These are phyloP conservation scores for Ceratobasidium sp. DNA, from an alignment of 1,284 basidiomycete genomes.

Conservation along the genomic window DNA sequence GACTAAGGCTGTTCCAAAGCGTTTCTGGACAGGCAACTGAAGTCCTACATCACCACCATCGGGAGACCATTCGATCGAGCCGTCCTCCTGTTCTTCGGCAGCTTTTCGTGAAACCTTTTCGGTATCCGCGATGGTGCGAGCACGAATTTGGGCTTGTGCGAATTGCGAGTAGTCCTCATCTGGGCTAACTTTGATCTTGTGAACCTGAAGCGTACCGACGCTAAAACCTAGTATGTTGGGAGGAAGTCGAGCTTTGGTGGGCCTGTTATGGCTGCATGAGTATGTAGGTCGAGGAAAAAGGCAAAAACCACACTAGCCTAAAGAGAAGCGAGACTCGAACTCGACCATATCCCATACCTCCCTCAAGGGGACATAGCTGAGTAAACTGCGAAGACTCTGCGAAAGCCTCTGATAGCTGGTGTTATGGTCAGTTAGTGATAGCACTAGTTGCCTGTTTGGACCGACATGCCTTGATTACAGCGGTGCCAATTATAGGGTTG, in stretches of 20 bases:
- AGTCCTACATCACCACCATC: neutral
- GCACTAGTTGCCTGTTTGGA: neutral
- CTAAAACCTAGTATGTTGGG: conserved; percentile 37
- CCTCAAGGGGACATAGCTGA: conserved; percentile 34
- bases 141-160: conserved; percentile 27
- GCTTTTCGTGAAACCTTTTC: conserved; percentile 12
- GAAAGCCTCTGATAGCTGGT: conserved; percentile 39
- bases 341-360: conserved; percentile 39
- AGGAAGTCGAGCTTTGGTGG: conserved; percentile 23
- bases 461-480: conserved; percentile 27
- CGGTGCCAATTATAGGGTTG: conserved; percentile 38
- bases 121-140: neutral
- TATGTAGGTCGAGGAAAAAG: neutral
- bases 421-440: neutral
- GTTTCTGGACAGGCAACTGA: conserved; percentile 38
- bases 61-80: conserved; percentile 30
- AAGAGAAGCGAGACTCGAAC: conserved; percentile 40
- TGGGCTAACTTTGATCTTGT: conserved; percentile 24
- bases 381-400: conserved; percentile 35
- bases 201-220: conserved; percentile 33
- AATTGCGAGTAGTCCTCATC: conserved; percentile 15
- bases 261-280: conserved; percentile 6
- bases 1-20: conserved; percentile 32
- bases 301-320: conserved; percentile 6
- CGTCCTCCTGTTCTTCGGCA: conserved; percentile 24